Conservation (phyloP, 495 filamentous ascomycete species). For the Beverwykella pulmonaria region DNA sequence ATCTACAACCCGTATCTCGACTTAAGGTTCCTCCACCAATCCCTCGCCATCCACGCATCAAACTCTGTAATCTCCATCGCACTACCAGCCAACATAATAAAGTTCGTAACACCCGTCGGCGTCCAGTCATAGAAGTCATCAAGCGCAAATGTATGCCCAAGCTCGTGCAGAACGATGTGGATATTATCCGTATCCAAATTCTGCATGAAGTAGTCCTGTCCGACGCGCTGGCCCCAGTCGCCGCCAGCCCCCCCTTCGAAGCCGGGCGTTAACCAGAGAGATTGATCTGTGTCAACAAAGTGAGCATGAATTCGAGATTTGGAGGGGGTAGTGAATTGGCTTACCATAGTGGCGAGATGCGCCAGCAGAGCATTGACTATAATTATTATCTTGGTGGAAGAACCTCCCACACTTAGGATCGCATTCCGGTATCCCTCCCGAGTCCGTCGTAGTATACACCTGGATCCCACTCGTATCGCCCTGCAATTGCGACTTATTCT, state of each 20-base stretch:
- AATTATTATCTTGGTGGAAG: constrained; percentile 8
- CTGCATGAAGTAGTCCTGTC: constrained; percentile 7
- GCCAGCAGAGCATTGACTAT: neutral
- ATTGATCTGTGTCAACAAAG: neutral
- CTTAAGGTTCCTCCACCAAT: constrained; percentile 21
- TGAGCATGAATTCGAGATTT: neutral
- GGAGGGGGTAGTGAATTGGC: neutral
- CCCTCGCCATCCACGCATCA: constrained; percentile 19
- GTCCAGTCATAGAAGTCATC: constrained; percentile 19
- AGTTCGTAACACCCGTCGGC: constrained; percentile 11
- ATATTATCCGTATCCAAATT: constrained; percentile 10
- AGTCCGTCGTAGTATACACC: constrained; percentile 12
- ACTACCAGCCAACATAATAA: constrained; percentile 17
- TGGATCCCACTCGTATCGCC: constrained; percentile 7
- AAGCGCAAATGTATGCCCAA: constrained; percentile 15
- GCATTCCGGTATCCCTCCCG: constrained; percentile 1
- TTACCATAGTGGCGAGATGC: neutral
- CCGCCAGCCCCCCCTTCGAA: constrained; percentile 8
- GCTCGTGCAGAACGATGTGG: constrained; percentile 16
- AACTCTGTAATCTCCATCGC: constrained; percentile 16
- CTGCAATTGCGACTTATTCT: neutral
- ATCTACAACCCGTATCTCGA: constrained; percentile 1
- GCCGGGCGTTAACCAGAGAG: constrained; percentile 5
- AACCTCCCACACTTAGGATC: constrained; percentile 4
- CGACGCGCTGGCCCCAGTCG: constrained; percentile 16